Percentiles rank a stretch among this genome's conserved stretches.
phyloP scores from a whole-genome alignment of 208 protist genomes.

The Leishmania turanica region DNA sequence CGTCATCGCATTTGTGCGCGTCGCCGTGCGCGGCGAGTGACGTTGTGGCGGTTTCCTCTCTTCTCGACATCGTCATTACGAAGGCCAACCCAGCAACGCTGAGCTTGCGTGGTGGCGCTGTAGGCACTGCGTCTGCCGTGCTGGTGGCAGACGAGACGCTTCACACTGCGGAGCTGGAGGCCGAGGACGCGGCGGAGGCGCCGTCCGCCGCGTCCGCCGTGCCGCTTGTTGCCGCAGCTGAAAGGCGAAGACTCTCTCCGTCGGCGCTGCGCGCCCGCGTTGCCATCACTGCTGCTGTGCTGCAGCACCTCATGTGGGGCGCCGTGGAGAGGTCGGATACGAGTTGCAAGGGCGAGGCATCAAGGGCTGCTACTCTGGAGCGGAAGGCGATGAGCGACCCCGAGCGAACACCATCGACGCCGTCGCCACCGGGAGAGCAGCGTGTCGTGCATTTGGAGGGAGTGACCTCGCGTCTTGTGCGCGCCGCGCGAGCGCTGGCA shows the following conservation, averaged over 20 bases:
- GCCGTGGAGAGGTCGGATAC: not conserved
- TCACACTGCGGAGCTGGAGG: conserved; percentile 2
- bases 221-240: not conserved
- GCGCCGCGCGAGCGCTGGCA: conserved; percentile 23
- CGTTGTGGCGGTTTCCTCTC: not conserved
- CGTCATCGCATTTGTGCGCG: not conserved
- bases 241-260: not conserved
- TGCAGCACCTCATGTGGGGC: conserved; percentile 22
- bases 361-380: not conserved
- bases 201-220: not conserved
- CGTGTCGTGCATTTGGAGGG: not conserved
- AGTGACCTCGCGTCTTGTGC: not conserved
- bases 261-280: conserved; percentile 24
- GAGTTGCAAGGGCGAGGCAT: not conserved
- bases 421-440: not conserved
- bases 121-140: conserved; percentile 6
- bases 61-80: conserved; percentile 11
- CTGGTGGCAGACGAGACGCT: conserved; percentile 24
- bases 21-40: not conserved
- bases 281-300: conserved; percentile 17
- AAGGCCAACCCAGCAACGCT: conserved; percentile 17
- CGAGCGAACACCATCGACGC: not conserved
- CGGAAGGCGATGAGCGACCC: not conserved
- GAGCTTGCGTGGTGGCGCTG: conserved; percentile 22
- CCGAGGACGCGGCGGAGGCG: not conserved